Evolutionary conservation across 2,329 filamentous ascomycete species (phyloP).

Genomic region (Phaeophleospora eucalypticola): DNA sequence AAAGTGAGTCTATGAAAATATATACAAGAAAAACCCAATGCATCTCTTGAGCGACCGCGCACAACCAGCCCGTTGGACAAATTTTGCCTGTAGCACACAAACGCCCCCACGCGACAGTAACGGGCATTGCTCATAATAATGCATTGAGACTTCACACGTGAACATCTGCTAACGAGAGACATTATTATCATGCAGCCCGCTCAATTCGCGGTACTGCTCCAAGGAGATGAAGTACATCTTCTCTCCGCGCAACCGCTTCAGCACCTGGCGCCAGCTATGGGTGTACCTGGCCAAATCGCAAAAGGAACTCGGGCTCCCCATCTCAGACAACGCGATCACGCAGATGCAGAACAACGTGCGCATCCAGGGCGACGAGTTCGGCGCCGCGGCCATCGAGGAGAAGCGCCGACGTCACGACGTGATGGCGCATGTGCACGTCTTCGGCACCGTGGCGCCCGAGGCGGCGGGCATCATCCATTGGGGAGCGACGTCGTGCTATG

Average conservation of each 20-base stretch:
- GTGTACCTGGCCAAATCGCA: conserved; percentile 76
- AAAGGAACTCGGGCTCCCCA: conserved; percentile 72
- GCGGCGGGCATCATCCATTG: conserved; percentile 81
- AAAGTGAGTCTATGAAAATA: conserved; percentile 9
- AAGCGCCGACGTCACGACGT: conserved; percentile 42
- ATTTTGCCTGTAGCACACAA: too few species aligned
- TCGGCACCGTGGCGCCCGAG: conserved; percentile 66
- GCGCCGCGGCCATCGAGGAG: conserved; percentile 46
- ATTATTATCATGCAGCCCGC: conserved; percentile 53
- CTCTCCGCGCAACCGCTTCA: conserved; percentile 67
- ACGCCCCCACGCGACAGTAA: too few species aligned
- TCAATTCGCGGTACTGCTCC: conserved; percentile 69
- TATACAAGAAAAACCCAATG: too few species aligned
- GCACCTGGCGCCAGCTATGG: conserved; percentile 83
- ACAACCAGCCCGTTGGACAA: too few species aligned
- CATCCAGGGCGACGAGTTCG: conserved; percentile 48
- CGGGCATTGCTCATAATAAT: too few species aligned
- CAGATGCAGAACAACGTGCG: conserved; percentile 45
- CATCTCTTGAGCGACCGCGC: too few species aligned
- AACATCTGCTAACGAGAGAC: too few species aligned
- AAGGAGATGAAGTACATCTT: conserved; percentile 76
- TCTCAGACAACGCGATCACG: conserved; percentile 59
- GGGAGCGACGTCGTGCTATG: conserved; percentile 60
- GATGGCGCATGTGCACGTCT: conserved; percentile 59
- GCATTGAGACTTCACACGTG: too few species aligned